A percentile compares a stretch with the other conserved stretches of the same genome.
These are phyloP conservation scores for Xylariaceae sp. DNA, from an alignment of 2,329 filamentous ascomycete species.

Conservation along the genomic window DNA sequence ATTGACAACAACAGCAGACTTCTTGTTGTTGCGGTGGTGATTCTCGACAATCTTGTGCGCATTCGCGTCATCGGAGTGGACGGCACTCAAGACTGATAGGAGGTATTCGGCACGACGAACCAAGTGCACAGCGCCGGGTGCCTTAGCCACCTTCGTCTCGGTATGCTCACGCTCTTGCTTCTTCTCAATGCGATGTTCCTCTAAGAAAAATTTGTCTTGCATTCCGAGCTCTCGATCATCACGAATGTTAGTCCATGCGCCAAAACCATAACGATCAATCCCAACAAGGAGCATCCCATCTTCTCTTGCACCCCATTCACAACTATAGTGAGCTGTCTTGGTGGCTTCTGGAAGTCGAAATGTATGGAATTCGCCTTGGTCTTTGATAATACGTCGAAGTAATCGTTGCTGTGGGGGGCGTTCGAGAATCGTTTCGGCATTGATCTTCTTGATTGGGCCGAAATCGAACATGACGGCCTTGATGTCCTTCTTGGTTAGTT, in stretches of 20 bases:
- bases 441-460: conserved; percentile 87
- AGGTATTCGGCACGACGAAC: conserved; percentile 94
- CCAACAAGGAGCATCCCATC: conserved; percentile 97
- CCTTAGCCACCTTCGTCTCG: conserved; percentile 78
- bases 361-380: conserved; percentile 63
- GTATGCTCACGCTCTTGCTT: conserved; percentile 84
- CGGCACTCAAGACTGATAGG: conserved; percentile 83
- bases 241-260: conserved; percentile 90
- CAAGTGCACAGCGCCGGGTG: conserved; percentile 93
- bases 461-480: conserved; percentile 97
- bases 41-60: conserved; percentile 83
- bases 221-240: conserved; percentile 86
- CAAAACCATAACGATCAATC: conserved; percentile 89
- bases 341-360: conserved; percentile 90
- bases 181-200: conserved; percentile 97
- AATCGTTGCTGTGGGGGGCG: conserved; percentile 85
- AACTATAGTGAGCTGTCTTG: conserved; percentile 87
- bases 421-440: conserved; percentile 91
- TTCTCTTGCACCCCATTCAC: conserved; percentile 86
- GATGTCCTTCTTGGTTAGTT: conserved; percentile 91
- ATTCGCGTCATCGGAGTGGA: conserved; percentile 72
- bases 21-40: conserved; percentile 93
- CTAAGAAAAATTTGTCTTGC: conserved; percentile 87
- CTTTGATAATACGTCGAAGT: conserved; percentile 68
- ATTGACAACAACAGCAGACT: conserved; percentile 50